Base-by-base conservation (phyloP, 495 filamentous ascomycete species). In the Aspergillus egyptiacus region DNA sequence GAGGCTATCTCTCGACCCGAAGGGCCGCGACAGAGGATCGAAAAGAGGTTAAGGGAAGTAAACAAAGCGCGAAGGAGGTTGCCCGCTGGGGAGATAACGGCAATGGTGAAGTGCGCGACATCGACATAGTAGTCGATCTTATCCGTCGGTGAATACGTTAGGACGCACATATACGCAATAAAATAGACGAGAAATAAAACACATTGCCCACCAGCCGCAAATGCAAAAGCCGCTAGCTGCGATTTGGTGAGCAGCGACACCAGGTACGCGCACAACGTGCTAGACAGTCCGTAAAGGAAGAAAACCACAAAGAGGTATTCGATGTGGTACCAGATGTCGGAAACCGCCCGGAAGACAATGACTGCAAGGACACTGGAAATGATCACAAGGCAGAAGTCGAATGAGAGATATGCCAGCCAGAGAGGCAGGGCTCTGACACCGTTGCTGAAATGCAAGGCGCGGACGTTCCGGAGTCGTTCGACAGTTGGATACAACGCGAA, bases 361-460 rank as follows among this genome's bases (percentile, higher is more conserved):
- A 81, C 76, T 13, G 72, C 70, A 4, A 84, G 55, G 13, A 81
- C 78, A 41, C 77, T 82, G 22, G 74, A 71, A 3, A 77, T 55
- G 15, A 89, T 52, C 5, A 86, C 79, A 28, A 86, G 74, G 33
- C 80, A 56, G 57, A 89, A 91, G 69, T 95, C 89, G 56, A 94
- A 94, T 0, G 64, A 51, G 3, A 83, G 69, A 63, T 95, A 91
- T 8, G 89, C 87, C 3, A 85, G 65, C 85, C 87, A 93, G 8
- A 93, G 68, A 2, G 85, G 84, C 2, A 87, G 56, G 0, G 77
- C 76, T 28, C 83, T 72, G 9, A 88, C 86, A 42, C 86, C 87
- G 58, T 91, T 94, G 38, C 85, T 89, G 66, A 91, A 96, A 57
- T 96, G 84, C 34, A 96, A 68, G 11, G 85, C 84, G 25, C 90